A percentile compares a stretch with the other conserved stretches of the same genome.
Evolutionary conservation across 495 filamentous ascomycete species (phyloP).

Genomic region (Friedmanniomyces simplex): DNA sequence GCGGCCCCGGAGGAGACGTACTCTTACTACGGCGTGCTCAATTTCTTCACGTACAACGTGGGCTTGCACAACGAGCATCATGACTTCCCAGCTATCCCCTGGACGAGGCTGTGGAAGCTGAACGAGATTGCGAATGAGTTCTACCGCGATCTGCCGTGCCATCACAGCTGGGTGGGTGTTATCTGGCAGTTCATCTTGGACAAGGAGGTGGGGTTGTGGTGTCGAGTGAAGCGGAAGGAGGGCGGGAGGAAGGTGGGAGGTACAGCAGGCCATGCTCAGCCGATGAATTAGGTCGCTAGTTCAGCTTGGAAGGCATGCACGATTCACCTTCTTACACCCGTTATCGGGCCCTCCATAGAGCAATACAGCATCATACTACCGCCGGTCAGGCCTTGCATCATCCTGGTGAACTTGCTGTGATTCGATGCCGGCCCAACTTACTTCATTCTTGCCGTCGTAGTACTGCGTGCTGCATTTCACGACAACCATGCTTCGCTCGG

Average conservation of each 20-base stretch:
- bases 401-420: too few relatives aligned
- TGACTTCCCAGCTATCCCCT: constrained; percentile 94
- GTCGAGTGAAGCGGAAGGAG: constrained; percentile 82
- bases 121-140: constrained; percentile 81
- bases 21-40: constrained; percentile 90
- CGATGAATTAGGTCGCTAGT: background rate
- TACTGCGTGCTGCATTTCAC: too few relatives aligned
- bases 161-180: constrained; percentile 83
- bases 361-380: too few relatives aligned
- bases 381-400: too few relatives aligned
- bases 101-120: constrained; percentile 69
- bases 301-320: background rate
- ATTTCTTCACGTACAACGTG: constrained; percentile 91
- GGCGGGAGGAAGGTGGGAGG: constrained; percentile 59
- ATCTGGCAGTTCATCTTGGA: constrained; percentile 94
- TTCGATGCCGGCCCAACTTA: too few relatives aligned
- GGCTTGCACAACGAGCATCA: constrained; percentile 98
- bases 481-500: too few relatives aligned
- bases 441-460: too few relatives aligned
- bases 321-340: too few relatives aligned
- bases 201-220: constrained; percentile 74
- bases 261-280: constrained; percentile 8
- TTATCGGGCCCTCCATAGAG: too few relatives aligned
- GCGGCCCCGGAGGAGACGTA: constrained; percentile 80
- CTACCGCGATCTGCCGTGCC: constrained; percentile 77